Evolutionary conservation across 2,329 filamentous ascomycete species (phyloP), one percentile per base, ranked within the genome.

Genomic region (Alternaria longipes): DNA sequence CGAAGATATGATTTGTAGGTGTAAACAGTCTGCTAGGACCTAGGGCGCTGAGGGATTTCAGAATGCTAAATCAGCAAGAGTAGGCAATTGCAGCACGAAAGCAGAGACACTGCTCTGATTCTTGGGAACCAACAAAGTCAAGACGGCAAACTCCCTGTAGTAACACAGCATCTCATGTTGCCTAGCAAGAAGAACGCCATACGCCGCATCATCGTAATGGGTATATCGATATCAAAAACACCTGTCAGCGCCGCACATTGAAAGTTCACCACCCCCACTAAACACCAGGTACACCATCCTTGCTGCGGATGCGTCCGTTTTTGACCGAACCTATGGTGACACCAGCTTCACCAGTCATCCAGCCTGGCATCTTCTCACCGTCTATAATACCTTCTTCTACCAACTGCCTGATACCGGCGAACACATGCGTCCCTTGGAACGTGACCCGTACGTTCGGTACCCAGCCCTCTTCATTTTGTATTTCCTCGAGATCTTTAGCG

Each of bases 291-390:
- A 73, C 63, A 54, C 67, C 67, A 20, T 64, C 69, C 56, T 70
- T 78, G 9, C 67, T 71, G 49, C 67, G 63, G 53, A 93, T 88
- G 63, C 89, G 84, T 2, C 92, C 92, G 60, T 87, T 78, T 65
- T 84, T 85, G 4, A 96, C 87, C 28, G 87, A 85, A 0, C 91
- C 91, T 38, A 89, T 84, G 54, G 91, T 95, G 5, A 95, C 88
- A 0, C 89, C 91, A 45, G 93, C 91, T 72, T 97, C 93, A 2
- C 93, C 93, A 1, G 92, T 95, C 89, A 97, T 90, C 92, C 93
- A 97, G 0, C 91, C 91, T 0, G 93, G 93, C 90, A 96, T 94
- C 56, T 83, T 86, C 70, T 89, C 85, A 1, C 92, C 90, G 73
- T 96, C 88, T 26, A 97, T 82, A 52, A 91, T 84, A 0, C 92